A percentile compares a stretch with the other conserved stretches of the same genome.
Evolutionary conservation across 169 alveolate species (phyloP).

Genomic region (Eimeria tenella): DNA sequence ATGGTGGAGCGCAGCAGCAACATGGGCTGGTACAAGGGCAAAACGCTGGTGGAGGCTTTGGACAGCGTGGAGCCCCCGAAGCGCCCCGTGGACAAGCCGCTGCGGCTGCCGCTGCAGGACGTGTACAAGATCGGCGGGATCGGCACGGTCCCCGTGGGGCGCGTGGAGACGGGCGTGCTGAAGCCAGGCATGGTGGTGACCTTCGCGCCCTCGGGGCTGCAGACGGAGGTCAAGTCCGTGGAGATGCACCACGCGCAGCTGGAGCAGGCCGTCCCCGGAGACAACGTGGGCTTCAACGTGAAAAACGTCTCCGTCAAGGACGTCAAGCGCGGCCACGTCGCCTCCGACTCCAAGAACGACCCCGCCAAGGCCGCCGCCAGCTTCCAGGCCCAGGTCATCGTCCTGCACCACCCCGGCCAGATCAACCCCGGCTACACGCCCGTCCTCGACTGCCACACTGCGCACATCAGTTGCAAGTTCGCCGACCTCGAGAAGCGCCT

Average conservation of each 20-base stretch:
- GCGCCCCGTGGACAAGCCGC: conserved; percentile 98
- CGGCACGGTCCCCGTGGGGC: conserved; percentile 99
- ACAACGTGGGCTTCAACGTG: conserved; percentile 97
- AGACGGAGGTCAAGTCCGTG: conserved; percentile 98
- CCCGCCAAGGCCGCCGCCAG: conserved; percentile 97
- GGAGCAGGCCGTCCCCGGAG: conserved; percentile 98
- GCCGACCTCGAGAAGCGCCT: conserved; percentile 93
- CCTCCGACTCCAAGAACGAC: conserved; percentile 97
- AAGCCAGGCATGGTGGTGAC: conserved; percentile 94
- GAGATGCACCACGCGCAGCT: conserved; percentile 99
- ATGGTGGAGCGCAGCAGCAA: conserved; percentile 96
- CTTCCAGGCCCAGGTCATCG: conserved; percentile 97
- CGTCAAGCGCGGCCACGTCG: conserved; percentile 97
- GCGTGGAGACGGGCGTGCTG: conserved; percentile 98
- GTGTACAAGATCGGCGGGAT: conserved; percentile 99
- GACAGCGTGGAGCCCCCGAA: conserved; percentile 98
- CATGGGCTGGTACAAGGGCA: conserved; percentile 99
- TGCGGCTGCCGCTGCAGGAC: conserved; percentile 98
- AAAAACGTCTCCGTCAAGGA: conserved; percentile 97
- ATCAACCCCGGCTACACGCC: conserved; percentile 98
- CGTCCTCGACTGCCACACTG: conserved; percentile 98
- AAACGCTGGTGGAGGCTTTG: conserved; percentile 97
- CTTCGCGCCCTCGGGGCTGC: conserved; percentile 97
- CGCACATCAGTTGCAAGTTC: conserved; percentile 99
- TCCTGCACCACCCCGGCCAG: conserved; percentile 98